phyloP scores from a whole-genome alignment of 176 grass and related monocot genomes.

The Phoenix dactylifera region DNA sequence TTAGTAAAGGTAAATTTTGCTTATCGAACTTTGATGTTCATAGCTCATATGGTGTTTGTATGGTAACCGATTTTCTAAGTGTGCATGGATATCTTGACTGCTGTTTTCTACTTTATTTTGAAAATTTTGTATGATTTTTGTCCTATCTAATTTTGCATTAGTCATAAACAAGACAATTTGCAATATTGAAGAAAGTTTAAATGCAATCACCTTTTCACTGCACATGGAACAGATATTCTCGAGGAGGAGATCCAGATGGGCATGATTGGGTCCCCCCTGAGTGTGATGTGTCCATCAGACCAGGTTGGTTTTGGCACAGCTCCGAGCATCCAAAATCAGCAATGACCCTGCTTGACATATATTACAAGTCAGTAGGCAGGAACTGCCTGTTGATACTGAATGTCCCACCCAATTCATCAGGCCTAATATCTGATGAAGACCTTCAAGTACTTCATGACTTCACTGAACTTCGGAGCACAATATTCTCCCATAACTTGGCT shows the following conservation, averaged over 20 bases:
- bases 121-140: no score
- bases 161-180: no score
- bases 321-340: slow-evolving; percentile 67
- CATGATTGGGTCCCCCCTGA: slow-evolving; percentile 87
- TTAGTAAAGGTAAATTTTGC: no score
- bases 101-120: no score
- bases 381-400: slow-evolving; percentile 93
- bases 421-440: slow-evolving; percentile 72
- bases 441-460: slow-evolving; percentile 67
- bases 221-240: slow-evolving; percentile 38
- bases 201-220: slow-evolving; percentile 2
- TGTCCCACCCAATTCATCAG: slow-evolving; percentile 79
- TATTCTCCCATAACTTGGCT: slow-evolving; percentile 72
- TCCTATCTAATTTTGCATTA: no score
- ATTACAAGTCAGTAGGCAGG: slow-evolving; percentile 91
- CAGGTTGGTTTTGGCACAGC: slow-evolving; percentile 90
- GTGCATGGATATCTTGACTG: no score
- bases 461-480: slow-evolving; percentile 37
- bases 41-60: no score
- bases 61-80: no score
- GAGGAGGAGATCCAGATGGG: slow-evolving; percentile 57
- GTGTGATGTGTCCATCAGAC: slow-evolving; percentile 89
- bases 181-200: no score
- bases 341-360: slow-evolving; percentile 63
- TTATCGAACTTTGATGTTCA: no score